A percentile compares a stretch with the other conserved stretches of the same genome.
Evolutionary conservation across 1,139 yeast genomes (phyloP).

Genomic region (Wickerhamomyces sp.): DNA sequence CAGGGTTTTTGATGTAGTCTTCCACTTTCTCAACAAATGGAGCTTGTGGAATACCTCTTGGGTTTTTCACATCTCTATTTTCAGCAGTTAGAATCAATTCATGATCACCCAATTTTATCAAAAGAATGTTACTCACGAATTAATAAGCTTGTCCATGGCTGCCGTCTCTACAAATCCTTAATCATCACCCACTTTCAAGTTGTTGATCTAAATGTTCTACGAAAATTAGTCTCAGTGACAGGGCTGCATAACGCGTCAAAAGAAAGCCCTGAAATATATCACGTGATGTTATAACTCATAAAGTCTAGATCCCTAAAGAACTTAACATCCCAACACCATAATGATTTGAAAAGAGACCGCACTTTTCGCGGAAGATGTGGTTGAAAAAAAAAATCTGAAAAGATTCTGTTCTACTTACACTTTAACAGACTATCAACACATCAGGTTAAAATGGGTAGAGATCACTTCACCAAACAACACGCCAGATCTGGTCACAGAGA

Average conservation of each 20-base stretch:
- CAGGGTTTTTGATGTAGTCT: constrained; percentile 60
- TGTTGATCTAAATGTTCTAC: too few species aligned
- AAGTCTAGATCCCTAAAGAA: too few species aligned
- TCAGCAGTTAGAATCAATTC: neutral
- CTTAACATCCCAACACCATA: constrained; percentile 2
- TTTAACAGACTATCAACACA: constrained; percentile 4
- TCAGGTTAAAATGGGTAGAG: constrained; percentile 80
- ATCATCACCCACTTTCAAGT: too few species aligned
- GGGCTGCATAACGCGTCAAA: too few species aligned
- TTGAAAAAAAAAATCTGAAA: constrained; percentile 6
- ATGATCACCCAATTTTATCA: too few species aligned
- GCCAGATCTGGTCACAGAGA: constrained; percentile 93
- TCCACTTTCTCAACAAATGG: constrained; percentile 88
- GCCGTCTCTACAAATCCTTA: neutral
- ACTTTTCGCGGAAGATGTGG: too few species aligned
- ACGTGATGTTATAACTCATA: neutral
- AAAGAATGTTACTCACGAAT: constrained; percentile 10
- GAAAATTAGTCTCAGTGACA: too few species aligned
- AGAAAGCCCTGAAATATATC: too few species aligned
- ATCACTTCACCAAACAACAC: constrained; percentile 96
- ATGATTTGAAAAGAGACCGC: too few species aligned
- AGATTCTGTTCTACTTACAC: neutral
- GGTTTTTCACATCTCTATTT: constrained; percentile 40
- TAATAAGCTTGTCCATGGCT: constrained; percentile 11
- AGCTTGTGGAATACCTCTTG: constrained; percentile 95